Base-by-base conservation (phyloP, 352 stramenopile species). In the Phytopythium boreale region DNA sequence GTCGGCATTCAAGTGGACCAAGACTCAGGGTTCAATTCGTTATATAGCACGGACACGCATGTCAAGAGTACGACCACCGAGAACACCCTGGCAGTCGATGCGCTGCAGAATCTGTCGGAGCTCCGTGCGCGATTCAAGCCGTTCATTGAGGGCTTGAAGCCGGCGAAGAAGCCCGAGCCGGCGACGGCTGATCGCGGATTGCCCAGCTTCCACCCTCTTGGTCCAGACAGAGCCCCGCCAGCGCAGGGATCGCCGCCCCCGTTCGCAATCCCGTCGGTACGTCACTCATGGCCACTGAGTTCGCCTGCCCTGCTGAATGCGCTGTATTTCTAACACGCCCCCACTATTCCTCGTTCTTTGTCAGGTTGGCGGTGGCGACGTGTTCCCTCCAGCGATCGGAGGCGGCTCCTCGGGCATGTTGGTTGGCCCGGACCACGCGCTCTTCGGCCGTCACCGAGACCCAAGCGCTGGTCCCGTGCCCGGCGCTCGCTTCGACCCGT, bases 401-500 rank as follows among this genome's bases (percentile, higher is more conserved):
- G 83, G 85, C 24, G 82, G 80, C 9, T 81, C 90, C 26, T 78
- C 84, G 8, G 79, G 87, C 57, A 89, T 88, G 70, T 63, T 91
- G 24, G 85, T 96, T 20, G 87, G 87, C 12, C 87, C 87, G 0
- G 70, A 88, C 63, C 87, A 92, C 31, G 79, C 82, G 2, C 64
- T 96, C 6, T 96, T 96, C 52, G 82, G 84, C 2, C 71, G 69
- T 31, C 84, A 76, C 20, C 70, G 75, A 12, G 79, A 92, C 66
- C 78, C 85, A 22, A 81, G 68, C 3, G 59, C 63, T 20, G 87
- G 85, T 34, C 80, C 84, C 12, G 75, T 94, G 5, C 87, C 85
- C 61, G 85, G 85, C 0, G 79, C 87, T 44, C 85, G 87, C 2
- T 96, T 96, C 49, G 87, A 96, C 65, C 87, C 87, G n/a, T 96